Base-by-base conservation (phyloP, 1,139 yeast genomes). In the Ogataea hybrid region DNA sequence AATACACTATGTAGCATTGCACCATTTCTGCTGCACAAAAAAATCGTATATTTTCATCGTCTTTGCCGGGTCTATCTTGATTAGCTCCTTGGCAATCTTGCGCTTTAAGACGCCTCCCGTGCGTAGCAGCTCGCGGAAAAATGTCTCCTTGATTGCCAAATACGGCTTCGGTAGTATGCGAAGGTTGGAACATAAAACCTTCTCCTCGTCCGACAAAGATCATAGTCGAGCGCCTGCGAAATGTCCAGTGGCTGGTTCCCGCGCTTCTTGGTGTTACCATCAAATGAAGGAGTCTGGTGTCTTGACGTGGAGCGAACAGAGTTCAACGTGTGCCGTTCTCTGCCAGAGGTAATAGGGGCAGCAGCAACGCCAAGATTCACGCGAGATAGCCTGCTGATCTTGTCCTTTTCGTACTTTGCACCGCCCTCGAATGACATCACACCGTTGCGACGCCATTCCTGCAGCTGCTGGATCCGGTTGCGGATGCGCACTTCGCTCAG, bases 101-200 rank as follows among this genome's bases (percentile, higher is more conserved):
- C 85, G 84, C 67, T 86, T 86, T 57, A 92, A 65, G 5, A 75
- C 66, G 7, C 97, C 97, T 35, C 95, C 95, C 34, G 86, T 83
- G 51, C 87, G 80, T 29, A 90, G 70, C 22, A 95, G 79, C 59
- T 90, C 97, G 54, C 94, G 78, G 71, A 92, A 88, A 44, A 92
- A 66, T n/a, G 89, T 82, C 60, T 88, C 95, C 60, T 92, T 92
- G 51, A 92, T 87, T 2, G 95, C 96, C 50, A 94, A 69, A 59
- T 90, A 92, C 2, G 97, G 96, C 61, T 92, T 92, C 10, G 99
- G 98, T 47, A 85, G 67, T 10, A 94, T 83, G 51, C 95, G 79
- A 49, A 92, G 70, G 37, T 82, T 86, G 5, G 90, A 75, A 66
- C 98, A 94, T 34, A 94, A 66, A 46, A 79, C 81, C 60, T 84